Conservation (phyloP, 305 asterid genomes). For the Rubia balearica region DNA sequence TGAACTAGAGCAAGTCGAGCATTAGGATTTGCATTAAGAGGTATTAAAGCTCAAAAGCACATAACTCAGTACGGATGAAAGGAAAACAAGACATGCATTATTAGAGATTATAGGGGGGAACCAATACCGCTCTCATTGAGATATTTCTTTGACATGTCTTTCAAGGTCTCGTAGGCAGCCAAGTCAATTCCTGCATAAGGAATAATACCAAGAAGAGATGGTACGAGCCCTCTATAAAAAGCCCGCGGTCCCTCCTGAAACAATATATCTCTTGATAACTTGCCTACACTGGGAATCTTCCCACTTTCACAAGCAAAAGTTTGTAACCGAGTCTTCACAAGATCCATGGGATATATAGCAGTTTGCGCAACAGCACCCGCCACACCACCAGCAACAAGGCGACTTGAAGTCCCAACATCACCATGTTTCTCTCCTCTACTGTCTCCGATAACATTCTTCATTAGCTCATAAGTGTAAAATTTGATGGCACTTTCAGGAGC, state of each 20-base stretch:
- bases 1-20: background rate
- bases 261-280: slow-evolving; percentile 76
- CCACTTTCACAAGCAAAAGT: slow-evolving; percentile 66
- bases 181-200: slow-evolving; percentile 95
- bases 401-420: slow-evolving; percentile 65
- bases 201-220: slow-evolving; percentile 88
- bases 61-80: slow-evolving; percentile 6
- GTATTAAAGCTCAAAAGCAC: background rate
- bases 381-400: slow-evolving; percentile 78
- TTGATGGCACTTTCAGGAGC: slow-evolving; percentile 98
- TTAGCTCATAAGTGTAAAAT: slow-evolving; percentile 72
- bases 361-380: slow-evolving; percentile 98
- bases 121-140: slow-evolving; percentile 69
- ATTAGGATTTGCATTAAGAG: background rate
- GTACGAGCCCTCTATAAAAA: slow-evolving; percentile 77
- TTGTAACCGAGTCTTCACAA: slow-evolving; percentile 85
- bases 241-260: slow-evolving; percentile 90
- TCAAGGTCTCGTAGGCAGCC: slow-evolving; percentile 79
- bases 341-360: slow-evolving; percentile 94
- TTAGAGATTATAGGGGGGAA: slow-evolving; percentile 14
- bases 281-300: slow-evolving; percentile 56
- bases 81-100: background rate
- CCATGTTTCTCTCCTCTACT: slow-evolving; percentile 36
- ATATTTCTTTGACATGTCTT: slow-evolving; percentile 70
- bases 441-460: slow-evolving; percentile 56